phyloP scores from a whole-genome alignment of 179 eudicot species.

The Spergularia azorica region DNA sequence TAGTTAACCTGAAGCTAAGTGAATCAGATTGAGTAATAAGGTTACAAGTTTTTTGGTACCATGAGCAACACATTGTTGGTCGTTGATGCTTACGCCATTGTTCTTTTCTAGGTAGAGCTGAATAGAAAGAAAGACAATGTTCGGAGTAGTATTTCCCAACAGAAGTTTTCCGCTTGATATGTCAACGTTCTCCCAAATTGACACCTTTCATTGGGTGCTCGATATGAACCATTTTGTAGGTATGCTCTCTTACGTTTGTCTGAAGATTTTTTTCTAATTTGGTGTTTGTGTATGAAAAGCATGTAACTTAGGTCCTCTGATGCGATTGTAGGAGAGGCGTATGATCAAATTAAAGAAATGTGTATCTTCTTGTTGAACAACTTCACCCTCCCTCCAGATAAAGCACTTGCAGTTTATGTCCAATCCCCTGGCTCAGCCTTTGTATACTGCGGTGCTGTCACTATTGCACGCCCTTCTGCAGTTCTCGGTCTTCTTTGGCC shows the following conservation, averaged over 20 bases:
- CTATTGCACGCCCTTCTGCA: slow-evolving; percentile 82
- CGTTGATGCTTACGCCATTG: too few relatives aligned
- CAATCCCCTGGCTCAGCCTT: slow-evolving; percentile 91
- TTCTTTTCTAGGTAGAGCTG: background rate
- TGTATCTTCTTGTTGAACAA: slow-evolving; percentile 83
- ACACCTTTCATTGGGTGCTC: slow-evolving; percentile 85
- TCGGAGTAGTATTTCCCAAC: slow-evolving; percentile 86
- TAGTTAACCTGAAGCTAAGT: too few relatives aligned
- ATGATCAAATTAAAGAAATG: slow-evolving; percentile 70
- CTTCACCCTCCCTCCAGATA: slow-evolving; percentile 81
- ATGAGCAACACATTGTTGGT: too few relatives aligned
- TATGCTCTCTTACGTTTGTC: slow-evolving; percentile 10
- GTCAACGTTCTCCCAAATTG: slow-evolving; percentile 88
- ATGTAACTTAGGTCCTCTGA: background rate
- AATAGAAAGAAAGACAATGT: slow-evolving; percentile 41
- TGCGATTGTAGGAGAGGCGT: slow-evolving; percentile 59
- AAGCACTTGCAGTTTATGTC: slow-evolving; percentile 92
- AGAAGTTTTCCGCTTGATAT: slow-evolving; percentile 92
- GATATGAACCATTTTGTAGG: slow-evolving; percentile 96
- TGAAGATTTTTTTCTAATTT: background rate
- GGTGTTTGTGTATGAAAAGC: background rate
- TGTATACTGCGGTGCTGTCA: slow-evolving; percentile 77
- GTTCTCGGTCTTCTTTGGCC: slow-evolving; percentile 84
- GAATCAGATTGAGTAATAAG: too few relatives aligned
- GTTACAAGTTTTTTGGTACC: too few relatives aligned